Base-by-base conservation (phyloP, 164 flowering plant genomes). In the Berberis thunbergii region DNA sequence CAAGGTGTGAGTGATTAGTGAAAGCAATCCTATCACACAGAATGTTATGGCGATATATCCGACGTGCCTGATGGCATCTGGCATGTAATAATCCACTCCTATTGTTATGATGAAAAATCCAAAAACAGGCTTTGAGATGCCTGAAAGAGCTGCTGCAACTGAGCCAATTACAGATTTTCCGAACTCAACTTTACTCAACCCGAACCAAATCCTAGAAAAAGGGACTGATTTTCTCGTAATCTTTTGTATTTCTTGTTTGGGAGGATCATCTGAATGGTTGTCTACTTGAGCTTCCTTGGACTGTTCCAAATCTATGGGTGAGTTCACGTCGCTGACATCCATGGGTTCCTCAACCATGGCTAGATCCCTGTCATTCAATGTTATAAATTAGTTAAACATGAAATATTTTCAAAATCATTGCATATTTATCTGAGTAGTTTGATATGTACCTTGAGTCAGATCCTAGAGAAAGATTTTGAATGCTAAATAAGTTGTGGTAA, bases 31-130 rank as follows among this genome's bases (percentile, higher is more conserved):
- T 56, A 84, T 62, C 4, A 67, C 40, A 62, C 78, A 68, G 67
- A 84, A 84, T 43, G 50, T 3, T 0, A 80, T 7, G 11, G 91
- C 82, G 69, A 76, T 80, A 74, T 3, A 42, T 56, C 85, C 85
- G 44, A 87, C 91, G 64, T 48, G 11, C 39, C 59, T 49, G 72
- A 49, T 72, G 52, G 88, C 72, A 64, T 80, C 65, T 46, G 11
- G 10, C 38, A 71, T 44, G 60, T 76, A 81, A 62, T 84, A 87
- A 63, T 83, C 84, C 43, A 80, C 82, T 62, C 95, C 91, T 49
- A 87, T 75, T 53, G 95, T 87, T 61, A 87, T 84, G 59, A 87
- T 87, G 78, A 72, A 85, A 73, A 45, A 87, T 40, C 91, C 91
- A 60, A 87, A 85, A 62, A 87, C 1, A 13, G 91, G 95, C 74